Conservation (phyloP, 2,329 filamentous ascomycete species). For the Botrytis tulipae region DNA sequence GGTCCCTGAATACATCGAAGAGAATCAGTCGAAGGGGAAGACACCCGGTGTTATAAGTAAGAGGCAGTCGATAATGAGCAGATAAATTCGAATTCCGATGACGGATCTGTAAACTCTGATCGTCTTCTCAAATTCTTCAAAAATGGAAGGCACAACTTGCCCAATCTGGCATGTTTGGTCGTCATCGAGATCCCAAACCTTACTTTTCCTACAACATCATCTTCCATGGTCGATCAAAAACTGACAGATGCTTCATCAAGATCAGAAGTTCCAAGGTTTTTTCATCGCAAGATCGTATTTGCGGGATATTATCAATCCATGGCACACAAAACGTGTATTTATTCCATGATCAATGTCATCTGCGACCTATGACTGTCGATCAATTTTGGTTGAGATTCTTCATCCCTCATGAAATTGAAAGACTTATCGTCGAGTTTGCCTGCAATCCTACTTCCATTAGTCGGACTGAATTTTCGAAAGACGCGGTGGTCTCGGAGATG, state of each 20-base stretch:
- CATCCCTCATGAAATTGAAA: too few relatives aligned
- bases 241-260: background rate
- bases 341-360: background rate
- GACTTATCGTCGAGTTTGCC: background rate
- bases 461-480: background rate
- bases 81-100: background rate
- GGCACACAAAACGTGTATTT: background rate
- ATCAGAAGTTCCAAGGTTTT: background rate
- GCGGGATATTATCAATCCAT: background rate
- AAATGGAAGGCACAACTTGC: background rate
- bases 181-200: background rate
- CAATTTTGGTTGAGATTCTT: background rate
- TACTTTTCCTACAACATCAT: background rate
- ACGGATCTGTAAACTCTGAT: background rate
- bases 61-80: background rate
- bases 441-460: too few relatives aligned
- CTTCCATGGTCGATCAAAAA: background rate
- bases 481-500: background rate
- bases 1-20: background rate
- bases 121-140: background rate
- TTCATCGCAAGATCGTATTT: background rate
- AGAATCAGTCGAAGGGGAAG: background rate
- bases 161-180: background rate
- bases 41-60: background rate
- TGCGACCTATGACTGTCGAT: background rate